phyloP scores from a whole-genome alignment of 306 rosid genomes.

The Morella rubra region DNA sequence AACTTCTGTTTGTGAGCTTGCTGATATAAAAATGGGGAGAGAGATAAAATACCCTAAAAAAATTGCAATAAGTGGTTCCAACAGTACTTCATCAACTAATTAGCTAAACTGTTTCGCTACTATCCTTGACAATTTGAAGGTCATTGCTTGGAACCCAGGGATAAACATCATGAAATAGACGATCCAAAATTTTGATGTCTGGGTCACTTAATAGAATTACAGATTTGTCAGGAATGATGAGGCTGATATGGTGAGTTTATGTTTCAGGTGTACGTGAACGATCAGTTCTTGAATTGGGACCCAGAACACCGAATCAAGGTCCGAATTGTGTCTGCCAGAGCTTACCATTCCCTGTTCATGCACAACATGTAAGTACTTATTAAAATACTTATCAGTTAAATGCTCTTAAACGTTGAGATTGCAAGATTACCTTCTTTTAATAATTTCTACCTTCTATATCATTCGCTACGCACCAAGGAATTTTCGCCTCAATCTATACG shows the following conservation, averaged over 20 bases:
- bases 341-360: conserved; percentile 96
- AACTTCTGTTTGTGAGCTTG: no score
- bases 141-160: background rate
- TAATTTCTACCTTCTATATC: no score
- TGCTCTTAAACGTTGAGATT: background rate
- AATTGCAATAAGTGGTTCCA: no score
- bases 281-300: conserved; percentile 92
- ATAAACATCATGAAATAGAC: no score
- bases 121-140: no score
- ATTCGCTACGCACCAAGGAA: no score
- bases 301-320: conserved; percentile 80
- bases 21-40: no score
- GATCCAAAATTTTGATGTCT: background rate
- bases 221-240: background rate
- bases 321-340: conserved; percentile 83
- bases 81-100: no score
- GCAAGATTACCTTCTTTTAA: no score
- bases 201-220: background rate
- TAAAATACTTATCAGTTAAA: conserved; percentile 4
- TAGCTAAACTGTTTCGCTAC: no score
- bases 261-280: conserved; percentile 83
- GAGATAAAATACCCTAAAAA: no score
- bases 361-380: conserved; percentile 87
- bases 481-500: no score
- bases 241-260: conserved; percentile 18